A percentile compares a stretch with the other conserved stretches of the same genome.
phyloP scores from a whole-genome alignment of 768 basidiomycete species.

The Sporobolomyces phaffii region DNA sequence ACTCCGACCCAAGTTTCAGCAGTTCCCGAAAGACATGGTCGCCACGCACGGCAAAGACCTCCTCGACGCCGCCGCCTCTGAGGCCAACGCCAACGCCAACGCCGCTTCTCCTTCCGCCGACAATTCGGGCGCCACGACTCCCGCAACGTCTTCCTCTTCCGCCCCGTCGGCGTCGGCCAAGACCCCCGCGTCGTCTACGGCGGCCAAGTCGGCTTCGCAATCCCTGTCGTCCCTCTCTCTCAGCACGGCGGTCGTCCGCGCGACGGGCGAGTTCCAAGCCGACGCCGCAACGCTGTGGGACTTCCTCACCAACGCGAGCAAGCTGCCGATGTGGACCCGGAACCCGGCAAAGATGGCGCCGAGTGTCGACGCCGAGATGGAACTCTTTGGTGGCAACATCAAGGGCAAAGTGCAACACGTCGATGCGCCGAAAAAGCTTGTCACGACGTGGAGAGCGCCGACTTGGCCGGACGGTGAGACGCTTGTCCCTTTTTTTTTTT shows the following conservation, averaged over 20 bases:
- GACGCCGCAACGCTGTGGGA: slow-evolving; percentile 40
- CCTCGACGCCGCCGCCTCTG: slow-evolving; percentile 21
- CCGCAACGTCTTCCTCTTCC: slow-evolving; percentile 4
- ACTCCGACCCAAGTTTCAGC: slow-evolving; percentile 39
- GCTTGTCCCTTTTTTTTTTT: neutral
- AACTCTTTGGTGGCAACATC: slow-evolving; percentile 43
- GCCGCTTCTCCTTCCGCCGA: slow-evolving; percentile 10
- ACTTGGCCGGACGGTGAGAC: slow-evolving; percentile 40
- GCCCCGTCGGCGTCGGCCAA: neutral
- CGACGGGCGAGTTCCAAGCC: slow-evolving; percentile 38
- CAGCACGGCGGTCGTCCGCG: slow-evolving; percentile 38
- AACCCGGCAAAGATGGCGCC: slow-evolving; percentile 41
- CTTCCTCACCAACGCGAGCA: slow-evolving; percentile 38
- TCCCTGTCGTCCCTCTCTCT: slow-evolving; percentile 8
- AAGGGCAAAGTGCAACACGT: slow-evolving; percentile 36
- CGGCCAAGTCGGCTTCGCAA: slow-evolving; percentile 7
- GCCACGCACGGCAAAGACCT: slow-evolving; percentile 42
- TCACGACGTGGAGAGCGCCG: slow-evolving; percentile 40
- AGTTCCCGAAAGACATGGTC: slow-evolving; percentile 42
- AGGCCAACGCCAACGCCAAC: no score
- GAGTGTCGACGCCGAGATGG: slow-evolving; percentile 35
- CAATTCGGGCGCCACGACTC: slow-evolving; percentile 31
- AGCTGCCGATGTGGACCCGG: slow-evolving; percentile 40
- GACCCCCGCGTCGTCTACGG: neutral
- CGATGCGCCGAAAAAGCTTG: slow-evolving; percentile 28